Base-by-base conservation (phyloP, 2,329 filamentous ascomycete genomes). In the Fulvia fulva region DNA sequence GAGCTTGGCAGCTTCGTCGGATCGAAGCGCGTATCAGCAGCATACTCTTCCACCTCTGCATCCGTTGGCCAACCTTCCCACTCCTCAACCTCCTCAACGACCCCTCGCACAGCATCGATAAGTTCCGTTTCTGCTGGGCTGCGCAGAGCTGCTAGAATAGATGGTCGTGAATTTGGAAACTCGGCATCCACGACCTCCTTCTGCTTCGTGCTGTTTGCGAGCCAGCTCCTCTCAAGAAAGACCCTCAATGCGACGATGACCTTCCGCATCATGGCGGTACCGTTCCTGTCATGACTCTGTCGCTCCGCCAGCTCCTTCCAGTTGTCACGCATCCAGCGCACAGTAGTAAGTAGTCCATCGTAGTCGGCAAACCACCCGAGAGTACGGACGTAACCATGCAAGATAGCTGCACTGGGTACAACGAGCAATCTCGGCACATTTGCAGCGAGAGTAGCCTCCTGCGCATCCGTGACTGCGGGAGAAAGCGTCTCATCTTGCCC, bases 351-450 rank as follows among this genome's bases (percentile, higher is more conserved):
- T 69, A 90, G 83, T 51, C 81, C 83, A 1, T 80, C 74, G 51
- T 78, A 77, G 63, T 90, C 84, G 34, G 80, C 81, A n/a, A 85
- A 71, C 53, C 81, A 79, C 0, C 83, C 87, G 22, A 91, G 75
- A 1, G 83, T 79, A 49, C 85, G 80, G 69, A 91, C 79, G 68
- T 89, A 88, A 1, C 77, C 75, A 64, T 88, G 83, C 1, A 84
- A 68, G 37, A 79, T 72, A 21, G 73, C 72, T 6, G 81, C 78
- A 9, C 71, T 70, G 11, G 86, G 74, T 12, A 76, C 70, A 37
- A 77, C 72, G 7, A 79, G 72, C 1, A 81, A 70, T 7, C 58
- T 53, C 51, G 72, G 59, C 2, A 74, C 59, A 26, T 19, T n/a
- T n/a, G n/a, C n/a, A n/a, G n/a, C 43, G 12, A 21, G 12, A 28